Percentiles rank a stretch among this genome's conserved stretches.
These are phyloP conservation scores for Saxophila tyrrhenica DNA, from an alignment of 495 filamentous ascomycete genomes.

Conservation along the genomic window DNA sequence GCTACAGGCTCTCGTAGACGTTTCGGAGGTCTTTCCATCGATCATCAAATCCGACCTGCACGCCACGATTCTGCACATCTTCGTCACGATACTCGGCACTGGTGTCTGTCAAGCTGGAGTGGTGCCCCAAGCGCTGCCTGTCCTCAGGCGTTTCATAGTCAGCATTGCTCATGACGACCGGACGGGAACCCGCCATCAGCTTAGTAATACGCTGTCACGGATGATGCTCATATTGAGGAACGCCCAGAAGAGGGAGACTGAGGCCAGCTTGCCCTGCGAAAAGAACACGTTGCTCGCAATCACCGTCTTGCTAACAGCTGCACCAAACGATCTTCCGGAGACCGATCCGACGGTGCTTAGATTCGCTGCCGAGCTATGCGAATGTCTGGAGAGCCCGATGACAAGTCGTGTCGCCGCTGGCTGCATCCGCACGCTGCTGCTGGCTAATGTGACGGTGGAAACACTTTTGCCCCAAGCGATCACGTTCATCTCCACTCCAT, in stretches of 20 bases:
- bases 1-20: conserved; percentile 80
- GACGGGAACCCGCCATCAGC: conserved; percentile 49
- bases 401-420: conserved; percentile 78
- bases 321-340: conserved; percentile 57
- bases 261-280: conserved; percentile 73
- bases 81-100: conserved; percentile 82
- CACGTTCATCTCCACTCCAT: conserved; percentile 55
- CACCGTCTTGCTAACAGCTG: conserved; percentile 78
- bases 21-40: conserved; percentile 85
- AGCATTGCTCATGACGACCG: conserved; percentile 29
- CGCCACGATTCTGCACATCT: conserved; percentile 93
- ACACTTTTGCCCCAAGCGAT: conserved; percentile 68
- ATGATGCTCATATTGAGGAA: conserved; percentile 71
- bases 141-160: conserved; percentile 75
- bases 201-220: conserved; percentile 64
- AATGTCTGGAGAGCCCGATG: conserved; percentile 71
- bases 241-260: conserved; percentile 71
- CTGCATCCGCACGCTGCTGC: conserved; percentile 65
- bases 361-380: conserved; percentile 65
- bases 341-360: conserved; percentile 57
- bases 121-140: conserved; percentile 81
- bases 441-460: conserved; percentile 57
- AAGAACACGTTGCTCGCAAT: conserved; percentile 83
- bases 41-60: conserved; percentile 96
- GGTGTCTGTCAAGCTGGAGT: conserved; percentile 75